Evolutionary conservation across 148 eudicot genomes (phyloP).

Genomic region (Camellia japonica): DNA sequence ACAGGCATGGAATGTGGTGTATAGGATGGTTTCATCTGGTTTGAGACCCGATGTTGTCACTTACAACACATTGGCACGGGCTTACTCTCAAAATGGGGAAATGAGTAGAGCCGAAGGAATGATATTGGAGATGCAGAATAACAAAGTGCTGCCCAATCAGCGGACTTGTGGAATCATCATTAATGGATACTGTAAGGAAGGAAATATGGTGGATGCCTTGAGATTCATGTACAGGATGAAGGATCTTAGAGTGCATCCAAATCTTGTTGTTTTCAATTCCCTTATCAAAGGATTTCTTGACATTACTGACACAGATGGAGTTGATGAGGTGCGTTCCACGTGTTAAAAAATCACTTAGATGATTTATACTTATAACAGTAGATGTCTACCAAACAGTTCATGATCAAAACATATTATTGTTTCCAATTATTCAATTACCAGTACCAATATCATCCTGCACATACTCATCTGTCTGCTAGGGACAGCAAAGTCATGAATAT

Average conservation of each 20-base stretch:
- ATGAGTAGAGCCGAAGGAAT: slow-evolving; percentile 73
- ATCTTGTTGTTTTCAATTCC: slow-evolving; percentile 75
- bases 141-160: slow-evolving; percentile 61
- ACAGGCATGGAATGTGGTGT: slow-evolving; percentile 80
- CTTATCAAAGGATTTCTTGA: slow-evolving; percentile 88
- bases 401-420: too few relatives aligned
- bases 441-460: background rate
- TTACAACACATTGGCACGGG: slow-evolving; percentile 70
- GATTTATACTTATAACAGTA: too few relatives aligned
- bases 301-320: slow-evolving; percentile 59
- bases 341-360: background rate
- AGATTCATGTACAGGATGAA: slow-evolving; percentile 81
- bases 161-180: slow-evolving; percentile 88
- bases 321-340: slow-evolving; percentile 67
- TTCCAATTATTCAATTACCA: too few relatives aligned
- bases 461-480: background rate
- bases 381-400: too few relatives aligned
- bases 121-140: slow-evolving; percentile 68
- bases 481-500: background rate
- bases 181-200: slow-evolving; percentile 79
- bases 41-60: slow-evolving; percentile 86
- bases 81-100: slow-evolving; percentile 66
- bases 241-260: slow-evolving; percentile 65
- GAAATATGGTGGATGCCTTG: slow-evolving; percentile 76
- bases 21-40: slow-evolving; percentile 72